Conservation (phyloP, 192 early-diverging fungal species). For the Chytriomyces sp. region DNA sequence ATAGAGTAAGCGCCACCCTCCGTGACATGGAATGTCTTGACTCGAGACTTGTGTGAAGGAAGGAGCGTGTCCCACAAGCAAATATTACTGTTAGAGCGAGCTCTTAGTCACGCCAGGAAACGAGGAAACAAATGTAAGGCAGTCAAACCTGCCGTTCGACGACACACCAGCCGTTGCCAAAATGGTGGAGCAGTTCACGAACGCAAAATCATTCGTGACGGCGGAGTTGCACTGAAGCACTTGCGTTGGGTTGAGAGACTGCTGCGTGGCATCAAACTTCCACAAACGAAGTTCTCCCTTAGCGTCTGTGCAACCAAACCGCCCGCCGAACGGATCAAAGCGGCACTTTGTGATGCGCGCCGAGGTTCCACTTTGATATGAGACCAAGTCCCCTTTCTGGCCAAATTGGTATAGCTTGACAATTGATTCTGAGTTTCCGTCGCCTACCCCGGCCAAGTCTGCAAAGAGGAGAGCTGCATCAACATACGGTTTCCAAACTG, state of each 20-base stretch:
- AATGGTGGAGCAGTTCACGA: slow-evolving; percentile 70
- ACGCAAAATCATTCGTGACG: slow-evolving; percentile 71
- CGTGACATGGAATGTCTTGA: slow-evolving; percentile 65
- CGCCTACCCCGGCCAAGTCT: slow-evolving; percentile 55
- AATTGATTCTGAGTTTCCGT: slow-evolving; percentile 31
- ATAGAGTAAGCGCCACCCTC: slow-evolving; percentile 71
- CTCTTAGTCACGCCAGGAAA: neutral
- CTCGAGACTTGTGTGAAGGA: slow-evolving; percentile 57
- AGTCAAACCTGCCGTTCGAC: slow-evolving; percentile 38
- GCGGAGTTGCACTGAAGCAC: slow-evolving; percentile 57
- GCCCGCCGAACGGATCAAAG: slow-evolving; percentile 79
- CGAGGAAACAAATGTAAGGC: slow-evolving; percentile 18
- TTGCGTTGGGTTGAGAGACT: slow-evolving; percentile 59
- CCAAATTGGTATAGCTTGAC: slow-evolving; percentile 82
- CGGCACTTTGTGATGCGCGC: slow-evolving; percentile 51
- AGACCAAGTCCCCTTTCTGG: slow-evolving; percentile 66
- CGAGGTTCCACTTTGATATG: slow-evolving; percentile 56
- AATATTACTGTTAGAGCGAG: slow-evolving; percentile 52
- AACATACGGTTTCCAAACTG: neutral
- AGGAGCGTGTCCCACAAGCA: slow-evolving; percentile 79
- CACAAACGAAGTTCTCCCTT: slow-evolving; percentile 72
- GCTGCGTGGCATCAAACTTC: slow-evolving; percentile 71
- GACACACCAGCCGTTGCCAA: slow-evolving; percentile 75
- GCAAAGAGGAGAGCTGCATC: slow-evolving; percentile 23
- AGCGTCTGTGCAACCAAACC: slow-evolving; percentile 73